phyloP scores from a whole-genome alignment of 306 rosid species.

The Prosopis cineraria region DNA sequence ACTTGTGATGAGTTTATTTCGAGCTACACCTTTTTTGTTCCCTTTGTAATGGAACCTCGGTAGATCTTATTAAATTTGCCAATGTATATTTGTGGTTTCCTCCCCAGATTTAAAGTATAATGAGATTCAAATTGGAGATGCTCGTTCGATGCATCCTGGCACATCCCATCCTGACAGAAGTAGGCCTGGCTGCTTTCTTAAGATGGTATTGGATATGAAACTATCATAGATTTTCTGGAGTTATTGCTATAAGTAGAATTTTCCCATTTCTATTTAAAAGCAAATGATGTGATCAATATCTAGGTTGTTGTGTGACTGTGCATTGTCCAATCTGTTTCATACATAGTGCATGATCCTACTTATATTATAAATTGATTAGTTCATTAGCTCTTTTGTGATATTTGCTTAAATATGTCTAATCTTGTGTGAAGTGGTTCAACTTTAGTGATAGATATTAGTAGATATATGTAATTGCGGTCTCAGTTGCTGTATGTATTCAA shows the following conservation, averaged over 20 bases:
- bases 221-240: background rate
- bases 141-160: slow-evolving; percentile 75
- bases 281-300: slow-evolving; percentile 2
- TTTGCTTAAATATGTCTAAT: background rate
- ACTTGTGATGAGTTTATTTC: slow-evolving; percentile 6
- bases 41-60: background rate
- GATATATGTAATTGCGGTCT: background rate
- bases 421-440: background rate
- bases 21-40: background rate
- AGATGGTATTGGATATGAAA: slow-evolving; percentile 63
- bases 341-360: slow-evolving; percentile 9
- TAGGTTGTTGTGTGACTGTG: background rate
- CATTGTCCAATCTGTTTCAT: slow-evolving; percentile 1
- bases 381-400: background rate
- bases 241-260: background rate
- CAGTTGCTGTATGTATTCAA: background rate
- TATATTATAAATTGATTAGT: slow-evolving; percentile 10
- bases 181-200: slow-evolving; percentile 75
- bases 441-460: background rate
- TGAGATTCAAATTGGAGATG: slow-evolving; percentile 66
- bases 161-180: slow-evolving; percentile 53
- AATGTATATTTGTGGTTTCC: slow-evolving; percentile 20
- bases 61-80: slow-evolving; percentile 22
- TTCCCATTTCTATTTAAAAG: slow-evolving; percentile 10
- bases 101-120: slow-evolving; percentile 54